phyloP scores from a whole-genome alignment of 257 asterid species.

The Misopates orontium region DNA sequence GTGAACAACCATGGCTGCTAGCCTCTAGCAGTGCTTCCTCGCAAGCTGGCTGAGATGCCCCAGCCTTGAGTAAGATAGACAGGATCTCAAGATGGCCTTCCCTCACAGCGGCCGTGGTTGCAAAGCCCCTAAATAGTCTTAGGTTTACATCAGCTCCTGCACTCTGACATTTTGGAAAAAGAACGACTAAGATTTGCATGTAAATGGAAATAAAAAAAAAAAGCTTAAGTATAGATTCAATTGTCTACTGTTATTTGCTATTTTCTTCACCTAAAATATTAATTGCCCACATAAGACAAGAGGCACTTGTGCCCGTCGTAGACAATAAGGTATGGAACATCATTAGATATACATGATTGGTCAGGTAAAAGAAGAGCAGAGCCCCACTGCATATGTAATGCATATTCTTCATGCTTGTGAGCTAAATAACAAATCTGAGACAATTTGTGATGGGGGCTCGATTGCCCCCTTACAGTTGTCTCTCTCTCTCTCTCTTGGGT shows the following conservation, averaged over 20 bases:
- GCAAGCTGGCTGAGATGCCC: slow-evolving; percentile 84
- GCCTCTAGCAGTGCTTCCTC: slow-evolving; percentile 85
- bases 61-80: slow-evolving; percentile 69
- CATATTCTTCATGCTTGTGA: slow-evolving; percentile 17
- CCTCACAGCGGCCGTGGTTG: slow-evolving; percentile 70
- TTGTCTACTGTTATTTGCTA: neutral
- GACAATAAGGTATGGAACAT: slow-evolving; percentile 29
- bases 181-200: slow-evolving; percentile 5
- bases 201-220: neutral
- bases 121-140: slow-evolving; percentile 62
- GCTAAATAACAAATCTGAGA: slow-evolving; percentile 18
- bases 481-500: slow-evolving; percentile 16
- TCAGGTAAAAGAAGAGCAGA: slow-evolving; percentile 17
- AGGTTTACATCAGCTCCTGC: slow-evolving; percentile 78
- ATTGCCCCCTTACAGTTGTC: slow-evolving; percentile 16
- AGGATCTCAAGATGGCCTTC: slow-evolving; percentile 67
- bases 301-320: slow-evolving; percentile 8
- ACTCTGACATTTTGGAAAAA: slow-evolving; percentile 40
- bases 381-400: neutral
- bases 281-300: slow-evolving; percentile 19
- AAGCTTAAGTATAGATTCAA: slow-evolving; percentile 3
- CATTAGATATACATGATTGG: slow-evolving; percentile 22
- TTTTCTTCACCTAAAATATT: neutral
- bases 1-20: slow-evolving; percentile 66
- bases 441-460: slow-evolving; percentile 20